Evolutionary conservation across 202 grass and related monocot genomes (phyloP).

Genomic region (Eragrostis tef): DNA sequence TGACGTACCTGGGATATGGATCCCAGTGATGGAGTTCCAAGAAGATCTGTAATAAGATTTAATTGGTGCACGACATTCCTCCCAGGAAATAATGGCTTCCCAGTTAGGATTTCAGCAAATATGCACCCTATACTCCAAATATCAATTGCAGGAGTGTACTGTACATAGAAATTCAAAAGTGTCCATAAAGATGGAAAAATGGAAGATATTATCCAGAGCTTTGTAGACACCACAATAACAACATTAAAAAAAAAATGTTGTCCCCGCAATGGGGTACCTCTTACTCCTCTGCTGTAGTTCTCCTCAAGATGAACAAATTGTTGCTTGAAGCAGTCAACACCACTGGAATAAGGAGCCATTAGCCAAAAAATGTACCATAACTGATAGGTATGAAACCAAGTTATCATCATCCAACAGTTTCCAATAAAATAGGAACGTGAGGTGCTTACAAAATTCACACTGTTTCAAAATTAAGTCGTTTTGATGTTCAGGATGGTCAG

Average conservation of each 20-base stretch:
- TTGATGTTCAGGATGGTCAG: background rate
- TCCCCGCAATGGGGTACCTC: slow-evolving; percentile 63
- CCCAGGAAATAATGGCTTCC: slow-evolving; percentile 85
- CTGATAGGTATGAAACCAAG: background rate
- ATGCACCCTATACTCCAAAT: slow-evolving; percentile 99
- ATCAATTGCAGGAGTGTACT: slow-evolving; percentile 54
- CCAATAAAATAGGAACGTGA: slow-evolving; percentile 16
- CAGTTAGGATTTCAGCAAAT: slow-evolving; percentile 86
- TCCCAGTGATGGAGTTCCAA: no score
- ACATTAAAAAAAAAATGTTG: slow-evolving; percentile 81
- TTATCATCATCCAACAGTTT: slow-evolving; percentile 31
- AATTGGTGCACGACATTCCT: slow-evolving; percentile 89
- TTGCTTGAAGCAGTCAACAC: slow-evolving; percentile 73
- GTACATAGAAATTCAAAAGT: slow-evolving; percentile 35
- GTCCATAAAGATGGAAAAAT: background rate
- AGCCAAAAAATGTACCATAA: no score
- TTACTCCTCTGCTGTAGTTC: slow-evolving; percentile 72
- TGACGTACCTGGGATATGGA: slow-evolving; percentile 64
- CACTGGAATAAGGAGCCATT: slow-evolving; percentile 48
- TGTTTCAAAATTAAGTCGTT: slow-evolving; percentile 20
- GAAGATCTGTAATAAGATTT: no score
- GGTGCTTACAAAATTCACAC: background rate
- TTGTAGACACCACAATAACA: slow-evolving; percentile 54
- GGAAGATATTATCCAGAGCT: no score
- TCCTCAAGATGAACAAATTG: slow-evolving; percentile 94